phyloP scores from a whole-genome alignment of 2,329 filamentous ascomycete species.

The Septoria petroselini region DNA sequence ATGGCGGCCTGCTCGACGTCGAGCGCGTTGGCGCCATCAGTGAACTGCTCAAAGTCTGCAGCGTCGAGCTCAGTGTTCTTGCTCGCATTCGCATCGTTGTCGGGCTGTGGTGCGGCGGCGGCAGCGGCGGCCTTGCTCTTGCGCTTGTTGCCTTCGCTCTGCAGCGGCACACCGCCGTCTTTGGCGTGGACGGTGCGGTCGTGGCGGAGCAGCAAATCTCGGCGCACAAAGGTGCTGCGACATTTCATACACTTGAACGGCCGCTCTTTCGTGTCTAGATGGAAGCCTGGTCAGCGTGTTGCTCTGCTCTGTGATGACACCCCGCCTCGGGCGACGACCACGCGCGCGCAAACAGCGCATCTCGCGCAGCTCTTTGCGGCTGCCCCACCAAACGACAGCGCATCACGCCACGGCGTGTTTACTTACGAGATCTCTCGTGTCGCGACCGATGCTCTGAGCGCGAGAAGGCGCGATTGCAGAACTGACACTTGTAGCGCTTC shows the following conservation, averaged over 20 bases:
- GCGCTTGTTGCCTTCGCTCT: constrained; percentile 89
- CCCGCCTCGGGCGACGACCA: constrained; percentile 29
- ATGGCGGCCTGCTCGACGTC: constrained; percentile 97
- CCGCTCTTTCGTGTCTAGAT: constrained; percentile 90
- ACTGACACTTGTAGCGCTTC: constrained; percentile 95
- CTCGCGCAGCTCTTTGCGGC: constrained; percentile 18
- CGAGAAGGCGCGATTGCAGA: constrained; percentile 72
- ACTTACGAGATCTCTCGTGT: constrained; percentile 98
- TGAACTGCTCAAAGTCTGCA: constrained; percentile 83
- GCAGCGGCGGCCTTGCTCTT: constrained; percentile 28
- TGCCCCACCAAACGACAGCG: constrained; percentile 20
- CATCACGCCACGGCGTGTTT: constrained; percentile 3
- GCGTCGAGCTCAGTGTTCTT: constrained; percentile 83
- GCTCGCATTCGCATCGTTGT: constrained; percentile 14
- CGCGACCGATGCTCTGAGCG: constrained; percentile 94
- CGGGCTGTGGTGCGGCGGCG: constrained; percentile 1
- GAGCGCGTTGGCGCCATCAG: constrained; percentile 85
- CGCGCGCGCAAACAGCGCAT: constrained; percentile 13
- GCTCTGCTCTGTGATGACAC: constrained; percentile 15
- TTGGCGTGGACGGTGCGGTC: constrained; percentile 98
- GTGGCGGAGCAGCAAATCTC: constrained; percentile 92
- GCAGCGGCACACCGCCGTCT: constrained; percentile 88
- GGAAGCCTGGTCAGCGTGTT: constrained; percentile 12
- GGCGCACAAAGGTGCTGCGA: constrained; percentile 94
- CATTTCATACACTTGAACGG: constrained; percentile 99